Evolutionary conservation across 768 basidiomycete species (phyloP), one percentile per base, ranked within the genome.

Genomic region (Boletus sp.): DNA sequence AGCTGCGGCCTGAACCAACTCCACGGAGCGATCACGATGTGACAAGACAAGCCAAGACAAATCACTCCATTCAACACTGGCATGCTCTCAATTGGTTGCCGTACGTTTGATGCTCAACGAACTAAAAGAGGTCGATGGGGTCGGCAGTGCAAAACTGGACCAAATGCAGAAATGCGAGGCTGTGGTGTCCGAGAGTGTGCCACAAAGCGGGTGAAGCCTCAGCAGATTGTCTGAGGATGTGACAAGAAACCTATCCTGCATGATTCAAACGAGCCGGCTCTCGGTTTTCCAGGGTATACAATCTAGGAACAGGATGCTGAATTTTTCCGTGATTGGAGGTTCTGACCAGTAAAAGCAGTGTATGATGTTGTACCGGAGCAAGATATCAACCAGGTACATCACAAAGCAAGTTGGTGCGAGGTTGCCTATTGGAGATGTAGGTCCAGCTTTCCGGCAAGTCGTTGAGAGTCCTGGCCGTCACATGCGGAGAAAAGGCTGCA

Each of bases 141-240:
- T 47, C 53, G 47, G 44, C 17, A 55, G 42, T 41, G 10, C 33
- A 39, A 14, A 25, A 23, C n/a, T 39, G 19, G 33, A 41, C 50
- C 40, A 37, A 48, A 61, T 50, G 21, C 15, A 42, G 61, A 19
- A 19, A 51, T 47, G n/a, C n/a, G 49, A 54, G 57, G 66, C 66
- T 68, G 67, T 69, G 65, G 25, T 57, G 35, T 66, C 64, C 67
- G 6, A 59, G 67, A 59, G 67, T 14, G 67, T 67, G 66, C 66
- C 66, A 67, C 66, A 57, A 67, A 64, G 66, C 56, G 55, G 51
- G 46, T 47, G 59, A 66, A 48, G 67, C 67, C 41, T 50, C 27
- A 51, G 56, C 57, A 59, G 54, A 49, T 47, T 43, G 29, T 27
- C 66, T 32, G 61, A 66, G 57, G 43, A 48, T 45, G 46, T 53